A percentile compares a stretch with the other conserved stretches of the same genome.
phyloP scores from a whole-genome alignment of 1,284 basidiomycete genomes.

The Wolfiporia cocos region DNA sequence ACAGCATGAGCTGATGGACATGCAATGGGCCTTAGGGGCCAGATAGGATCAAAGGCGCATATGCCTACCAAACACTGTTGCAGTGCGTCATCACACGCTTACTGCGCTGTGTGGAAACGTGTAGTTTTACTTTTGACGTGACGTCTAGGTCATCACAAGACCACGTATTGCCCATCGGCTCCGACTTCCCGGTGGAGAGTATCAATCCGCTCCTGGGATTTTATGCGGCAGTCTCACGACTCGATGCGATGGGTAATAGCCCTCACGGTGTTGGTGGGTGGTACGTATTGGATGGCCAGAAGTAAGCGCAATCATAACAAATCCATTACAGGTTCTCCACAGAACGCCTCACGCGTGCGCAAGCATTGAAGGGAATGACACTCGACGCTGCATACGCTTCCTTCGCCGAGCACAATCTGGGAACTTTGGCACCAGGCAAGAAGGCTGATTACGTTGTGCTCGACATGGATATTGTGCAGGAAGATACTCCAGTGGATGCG shows the following conservation, averaged over 20 bases:
- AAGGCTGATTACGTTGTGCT: conserved; percentile 84
- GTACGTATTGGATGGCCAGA: conserved; percentile 36
- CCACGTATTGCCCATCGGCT: conserved; percentile 71
- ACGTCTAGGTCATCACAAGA: conserved; percentile 39
- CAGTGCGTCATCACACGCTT: conserved; percentile 39
- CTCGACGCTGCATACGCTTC: conserved; percentile 83
- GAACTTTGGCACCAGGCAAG: conserved; percentile 68
- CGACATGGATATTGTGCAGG: conserved; percentile 71
- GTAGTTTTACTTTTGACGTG: too few species aligned
- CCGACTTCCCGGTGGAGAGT: conserved; percentile 88
- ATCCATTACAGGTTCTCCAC: not conserved
- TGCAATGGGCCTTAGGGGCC: conserved; percentile 64
- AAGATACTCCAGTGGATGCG: conserved; percentile 42
- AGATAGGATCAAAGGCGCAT: conserved; percentile 78
- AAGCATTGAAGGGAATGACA: conserved; percentile 85
- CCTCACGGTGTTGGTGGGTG: conserved; percentile 82
- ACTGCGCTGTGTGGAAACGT: too few species aligned
- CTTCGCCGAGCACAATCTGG: conserved; percentile 67
- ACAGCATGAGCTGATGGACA: not conserved
- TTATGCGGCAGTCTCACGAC: conserved; percentile 79
- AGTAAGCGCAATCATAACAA: not conserved
- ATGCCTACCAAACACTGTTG: conserved; percentile 80
- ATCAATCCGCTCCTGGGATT: conserved; percentile 80
- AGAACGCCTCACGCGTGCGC: conserved; percentile 68
- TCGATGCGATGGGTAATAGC: conserved; percentile 63